Conservation (phyloP, 257 asterid genomes). For the Galeopsis tetrahit region DNA sequence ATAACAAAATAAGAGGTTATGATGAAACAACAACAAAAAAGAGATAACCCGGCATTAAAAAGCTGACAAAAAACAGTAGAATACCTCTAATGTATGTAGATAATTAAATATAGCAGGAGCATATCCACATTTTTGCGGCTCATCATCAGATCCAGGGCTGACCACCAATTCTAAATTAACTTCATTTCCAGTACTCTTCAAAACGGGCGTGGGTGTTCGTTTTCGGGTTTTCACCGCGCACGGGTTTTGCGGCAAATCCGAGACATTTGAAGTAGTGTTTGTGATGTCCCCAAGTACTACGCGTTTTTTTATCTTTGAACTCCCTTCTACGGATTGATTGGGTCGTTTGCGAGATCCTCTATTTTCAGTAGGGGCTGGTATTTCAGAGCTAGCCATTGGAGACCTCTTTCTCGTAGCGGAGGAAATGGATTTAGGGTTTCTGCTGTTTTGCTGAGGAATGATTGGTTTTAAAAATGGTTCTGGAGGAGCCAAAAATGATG, state of each 20-base stretch:
- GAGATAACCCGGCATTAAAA: background rate
- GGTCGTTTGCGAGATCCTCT: constrained; percentile 51
- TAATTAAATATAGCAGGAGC: constrained; percentile 68
- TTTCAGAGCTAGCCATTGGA: constrained; percentile 50
- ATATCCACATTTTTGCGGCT: constrained; percentile 39
- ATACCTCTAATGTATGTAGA: constrained; percentile 78
- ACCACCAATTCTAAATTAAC: constrained; percentile 32
- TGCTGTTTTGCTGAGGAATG: background rate
- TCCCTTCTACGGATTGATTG: constrained; percentile 36
- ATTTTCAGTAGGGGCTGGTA: constrained; percentile 20
- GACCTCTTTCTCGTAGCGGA: background rate
- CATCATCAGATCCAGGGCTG: constrained; percentile 46
- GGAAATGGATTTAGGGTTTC: constrained; percentile 35
- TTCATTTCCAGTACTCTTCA: constrained; percentile 28
- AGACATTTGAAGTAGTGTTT: constrained; percentile 36
- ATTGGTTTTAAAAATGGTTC: constrained; percentile 16
- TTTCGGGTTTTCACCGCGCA: constrained; percentile 34
- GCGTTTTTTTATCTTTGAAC: constrained; percentile 51
- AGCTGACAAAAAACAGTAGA: background rate
- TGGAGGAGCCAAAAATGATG: constrained; percentile 8
- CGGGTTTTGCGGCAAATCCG: constrained; percentile 28
- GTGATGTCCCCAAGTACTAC: constrained; percentile 72
- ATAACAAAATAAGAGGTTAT: background rate
- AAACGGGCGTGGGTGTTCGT: constrained; percentile 26
- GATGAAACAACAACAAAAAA: background rate